These are phyloP conservation scores for Macrolepiota albuminosa DNA, from an alignment of 768 basidiomycete genomes.

Conservation along the genomic window DNA sequence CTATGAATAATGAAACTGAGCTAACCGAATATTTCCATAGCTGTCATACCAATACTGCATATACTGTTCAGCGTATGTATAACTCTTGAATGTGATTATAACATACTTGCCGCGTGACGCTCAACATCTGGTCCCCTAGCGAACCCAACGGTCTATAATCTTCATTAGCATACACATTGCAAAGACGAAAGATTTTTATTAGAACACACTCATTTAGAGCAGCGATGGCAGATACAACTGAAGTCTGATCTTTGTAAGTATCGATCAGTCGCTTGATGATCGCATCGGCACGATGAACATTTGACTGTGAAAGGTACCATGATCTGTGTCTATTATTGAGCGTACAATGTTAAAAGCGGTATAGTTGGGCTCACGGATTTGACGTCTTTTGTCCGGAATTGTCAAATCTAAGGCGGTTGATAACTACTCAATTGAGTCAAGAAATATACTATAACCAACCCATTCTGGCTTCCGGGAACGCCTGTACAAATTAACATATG, in stretches of 20 bases:
- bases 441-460: constrained; percentile 34
- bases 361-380: constrained; percentile 39
- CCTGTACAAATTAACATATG: constrained; percentile 24
- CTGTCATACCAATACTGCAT: constrained; percentile 69
- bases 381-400: constrained; percentile 69
- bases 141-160: constrained; percentile 66
- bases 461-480: constrained; percentile 83
- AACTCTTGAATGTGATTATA: background rate
- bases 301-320: constrained; percentile 66
- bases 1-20: background rate
- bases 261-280: constrained; percentile 60
- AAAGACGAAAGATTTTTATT: background rate
- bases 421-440: background rate
- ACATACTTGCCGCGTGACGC: constrained; percentile 39
- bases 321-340: constrained; percentile 24
- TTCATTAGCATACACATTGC: background rate
- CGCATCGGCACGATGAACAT: constrained; percentile 61
- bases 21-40: constrained; percentile 67
- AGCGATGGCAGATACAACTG: constrained; percentile 63
- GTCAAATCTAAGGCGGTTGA: constrained; percentile 51
- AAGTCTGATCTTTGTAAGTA: constrained; percentile 48
- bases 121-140: constrained; percentile 45
- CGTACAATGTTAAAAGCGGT: constrained; percentile 2
- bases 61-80: constrained; percentile 12
- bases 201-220: constrained; percentile 69